Base-by-base conservation (phyloP, 345 rosid species). In the Dovyalis caffra region DNA sequence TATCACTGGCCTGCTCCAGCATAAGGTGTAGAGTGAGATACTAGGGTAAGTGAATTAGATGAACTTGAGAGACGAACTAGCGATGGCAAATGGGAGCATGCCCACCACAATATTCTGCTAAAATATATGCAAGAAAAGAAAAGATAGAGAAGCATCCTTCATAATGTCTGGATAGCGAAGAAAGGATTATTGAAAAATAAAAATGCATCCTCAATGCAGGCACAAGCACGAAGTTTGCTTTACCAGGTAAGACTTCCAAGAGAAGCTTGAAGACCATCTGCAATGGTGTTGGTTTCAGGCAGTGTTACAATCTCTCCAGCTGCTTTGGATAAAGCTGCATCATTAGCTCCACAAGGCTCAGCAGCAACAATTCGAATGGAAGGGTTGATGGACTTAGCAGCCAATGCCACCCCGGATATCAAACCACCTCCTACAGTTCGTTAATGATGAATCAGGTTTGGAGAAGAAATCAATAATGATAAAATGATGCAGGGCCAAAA, bases 321-420 rank as follows among this genome's bases (percentile, higher is more conserved):
- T 23, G 84, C 87, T 85, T 94, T 94, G n/a, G 99, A 94, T 83
- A 75, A 88, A 81, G 94, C 93, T 14, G 94, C 97, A 85, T 91
- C 99, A 83, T 90, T 88, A 25, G 99, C 97, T 79, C 95, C 97
- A 78, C 37, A 81, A 6, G 99, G 97, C 80, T 94, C 99, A 43
- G 97, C 97, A 62, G 91, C 99, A 62, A 94, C 85, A 84, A 92
- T 71, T 75, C 86, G 87, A 74, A 94, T 79, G 61, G 82, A 86
- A 6, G 97, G 98, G 84, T 94, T 92, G 72, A 92, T 82, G 15
- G 97, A 84, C 84, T 94, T 94, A 45, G 99, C 94, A 71, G 97
- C 95, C 81, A 94, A 72, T n/a, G 99, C 89, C 84, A 92, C 92
- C 75, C 97, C 97, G 29, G 97, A 91, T 77, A 90, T 91, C 83